Evolutionary conservation across 129 eudicot species (phyloP).

Genomic region (Escallonia rubra): DNA sequence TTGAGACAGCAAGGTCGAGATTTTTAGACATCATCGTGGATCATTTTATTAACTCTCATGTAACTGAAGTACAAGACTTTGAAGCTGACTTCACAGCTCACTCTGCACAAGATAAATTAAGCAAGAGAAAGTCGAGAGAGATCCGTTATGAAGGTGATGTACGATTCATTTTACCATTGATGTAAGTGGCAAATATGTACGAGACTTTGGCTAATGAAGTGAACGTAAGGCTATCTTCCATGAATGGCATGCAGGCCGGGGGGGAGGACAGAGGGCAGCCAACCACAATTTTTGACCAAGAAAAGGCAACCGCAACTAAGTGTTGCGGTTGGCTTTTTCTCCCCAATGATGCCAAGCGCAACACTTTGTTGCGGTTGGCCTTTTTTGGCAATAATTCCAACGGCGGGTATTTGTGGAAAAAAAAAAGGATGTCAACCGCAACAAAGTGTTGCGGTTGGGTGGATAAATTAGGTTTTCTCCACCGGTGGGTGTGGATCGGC

Average conservation of each 20-base stretch:
- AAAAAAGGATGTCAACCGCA: too few relatives aligned
- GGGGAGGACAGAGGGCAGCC: too few relatives aligned
- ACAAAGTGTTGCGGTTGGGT: too few relatives aligned
- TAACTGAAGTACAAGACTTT: conserved; percentile 49
- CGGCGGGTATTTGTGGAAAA: too few relatives aligned
- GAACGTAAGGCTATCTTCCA: conserved; percentile 60
- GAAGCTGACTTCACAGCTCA: conserved; percentile 43
- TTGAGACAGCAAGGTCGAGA: conserved; percentile 84
- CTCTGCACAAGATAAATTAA: conserved; percentile 50
- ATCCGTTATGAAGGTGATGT: conserved; percentile 84
- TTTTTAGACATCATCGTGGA: conserved; percentile 79
- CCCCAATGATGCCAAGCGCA: too few relatives aligned
- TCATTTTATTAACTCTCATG: conserved; percentile 70
- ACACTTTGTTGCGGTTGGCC: too few relatives aligned
- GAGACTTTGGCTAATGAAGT: conserved; percentile 86
- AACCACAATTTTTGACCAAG: too few relatives aligned
- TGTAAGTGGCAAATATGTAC: conserved; percentile 95
- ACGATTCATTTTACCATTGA: conserved; percentile 76
- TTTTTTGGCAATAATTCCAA: too few relatives aligned
- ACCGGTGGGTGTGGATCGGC: too few relatives aligned
- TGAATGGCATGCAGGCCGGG: conserved; percentile 77
- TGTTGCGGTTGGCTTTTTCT: too few relatives aligned
- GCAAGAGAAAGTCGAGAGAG: conserved; percentile 76
- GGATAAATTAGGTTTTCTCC: too few relatives aligned
- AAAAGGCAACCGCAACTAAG: too few relatives aligned